These are phyloP conservation scores for Xylaria flabelliformis DNA, from an alignment of 495 filamentous ascomycete genomes.

Conservation along the genomic window DNA sequence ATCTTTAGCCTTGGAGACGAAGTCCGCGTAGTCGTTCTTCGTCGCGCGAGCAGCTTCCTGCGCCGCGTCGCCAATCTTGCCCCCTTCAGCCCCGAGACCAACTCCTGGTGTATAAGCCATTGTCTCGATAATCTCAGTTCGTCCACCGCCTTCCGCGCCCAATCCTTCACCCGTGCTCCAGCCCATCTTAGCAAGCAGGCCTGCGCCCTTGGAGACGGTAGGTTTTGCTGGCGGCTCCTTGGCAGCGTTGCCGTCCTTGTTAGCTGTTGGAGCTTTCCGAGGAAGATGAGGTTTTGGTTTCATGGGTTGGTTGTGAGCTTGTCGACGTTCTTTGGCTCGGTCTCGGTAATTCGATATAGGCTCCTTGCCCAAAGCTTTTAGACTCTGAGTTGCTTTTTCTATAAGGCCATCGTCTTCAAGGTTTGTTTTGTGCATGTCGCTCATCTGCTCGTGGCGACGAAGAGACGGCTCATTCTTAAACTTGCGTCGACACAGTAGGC, in stretches of 20 bases:
- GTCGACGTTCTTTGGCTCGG: conserved; percentile 80
- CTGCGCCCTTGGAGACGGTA: conserved; percentile 78
- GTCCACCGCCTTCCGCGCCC: conserved; percentile 78
- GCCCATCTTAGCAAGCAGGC: conserved; percentile 88
- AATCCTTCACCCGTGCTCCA: conserved; percentile 83
- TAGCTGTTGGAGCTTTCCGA: conserved; percentile 42
- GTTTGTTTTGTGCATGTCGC: conserved; percentile 75
- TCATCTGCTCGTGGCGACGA: conserved; percentile 77
- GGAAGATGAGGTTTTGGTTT: conserved; percentile 53
- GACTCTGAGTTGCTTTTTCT: conserved; percentile 64
- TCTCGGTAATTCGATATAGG: conserved; percentile 72
- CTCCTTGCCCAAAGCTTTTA: conserved; percentile 46
- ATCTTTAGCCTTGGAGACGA: conserved; percentile 78
- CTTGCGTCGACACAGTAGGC: conserved; percentile 75
- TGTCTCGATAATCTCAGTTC: conserved; percentile 76
- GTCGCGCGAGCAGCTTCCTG: conserved; percentile 81
- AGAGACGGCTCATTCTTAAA: conserved; percentile 74
- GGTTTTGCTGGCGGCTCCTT: conserved; percentile 40
- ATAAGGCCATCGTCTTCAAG: conserved; percentile 65
- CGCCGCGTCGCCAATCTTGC: conserved; percentile 81
- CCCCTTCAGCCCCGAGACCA: conserved; percentile 82
- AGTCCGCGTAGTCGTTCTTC: conserved; percentile 70
- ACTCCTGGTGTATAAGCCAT: conserved; percentile 84
- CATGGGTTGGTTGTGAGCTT: conserved; percentile 73
- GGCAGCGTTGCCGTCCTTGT: conserved; percentile 34